Evolutionary conservation across 1,284 basidiomycete species (phyloP), one percentile per base, ranked within the genome.

Genomic region (Pyrrhoderma noxium): DNA sequence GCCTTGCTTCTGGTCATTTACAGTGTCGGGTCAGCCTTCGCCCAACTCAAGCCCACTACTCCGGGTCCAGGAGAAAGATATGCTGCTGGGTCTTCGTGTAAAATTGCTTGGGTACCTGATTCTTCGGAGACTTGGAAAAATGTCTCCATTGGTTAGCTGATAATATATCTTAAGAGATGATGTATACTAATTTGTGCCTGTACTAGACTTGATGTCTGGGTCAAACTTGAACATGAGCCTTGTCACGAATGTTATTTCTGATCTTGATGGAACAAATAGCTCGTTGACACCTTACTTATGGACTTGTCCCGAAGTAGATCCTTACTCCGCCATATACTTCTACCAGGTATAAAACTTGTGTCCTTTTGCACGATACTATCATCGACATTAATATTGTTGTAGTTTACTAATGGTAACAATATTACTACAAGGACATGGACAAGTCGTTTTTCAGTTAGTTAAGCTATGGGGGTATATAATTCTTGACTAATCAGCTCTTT

Each of bases 161-260:
- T 19, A 31, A 11, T 31, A n/a, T n/a, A n/a, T n/a, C n/a, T n/a
- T n/a, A n/a, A n/a, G n/a, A n/a, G n/a, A n/a, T n/a, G n/a, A n/a
- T n/a, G n/a, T n/a, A n/a, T n/a, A n/a, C n/a, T n/a, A n/a, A n/a
- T n/a, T n/a, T n/a, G n/a, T n/a, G n/a, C n/a, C n/a, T n/a, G n/a
- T n/a, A n/a, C n/a, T 52, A 70, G 71, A 62, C 31, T 58, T 73
- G 42, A 71, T 72, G 70, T 67, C 67, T 1, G 70, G 71, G 9
- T 63, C 68, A 1, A 69, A 70, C 52, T 56, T 56, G 49, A 67
- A 70, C 53, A 69, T 70, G 69, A 60, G 61, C 13, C 42, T 57
- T 9, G 65, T 72, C 5, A 58, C 59, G 0, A 61, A 59, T 39
- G 68, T 71, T 16, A 58, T 57, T 0, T 51, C 52, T 4, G 63